phyloP scores from a whole-genome alignment of 2,329 filamentous ascomycete species.

The Colletotrichum brevisporum region DNA sequence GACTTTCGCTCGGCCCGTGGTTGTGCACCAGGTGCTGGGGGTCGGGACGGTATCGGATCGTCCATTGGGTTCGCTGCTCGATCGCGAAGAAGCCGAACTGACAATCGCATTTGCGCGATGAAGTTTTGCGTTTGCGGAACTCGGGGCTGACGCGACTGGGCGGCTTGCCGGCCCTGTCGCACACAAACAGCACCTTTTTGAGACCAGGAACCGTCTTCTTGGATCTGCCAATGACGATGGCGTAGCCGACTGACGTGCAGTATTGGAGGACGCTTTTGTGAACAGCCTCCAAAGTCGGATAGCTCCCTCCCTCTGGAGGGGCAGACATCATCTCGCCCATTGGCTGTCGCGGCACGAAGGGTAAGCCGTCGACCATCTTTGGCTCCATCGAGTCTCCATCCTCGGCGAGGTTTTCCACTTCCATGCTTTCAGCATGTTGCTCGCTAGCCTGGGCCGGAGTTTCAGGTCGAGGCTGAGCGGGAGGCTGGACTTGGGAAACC shows the following conservation, averaged over 20 bases:
- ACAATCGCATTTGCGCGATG: conserved; percentile 78
- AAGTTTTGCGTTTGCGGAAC: conserved; percentile 75
- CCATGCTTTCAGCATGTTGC: conserved; percentile 64
- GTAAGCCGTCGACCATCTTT: conserved; percentile 64
- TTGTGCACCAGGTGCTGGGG: conserved; percentile 72
- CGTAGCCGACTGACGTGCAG: conserved; percentile 77
- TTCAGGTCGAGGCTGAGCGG: conserved; percentile 52
- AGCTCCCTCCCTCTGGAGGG: conserved; percentile 75
- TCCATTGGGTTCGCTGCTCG: conserved; percentile 77
- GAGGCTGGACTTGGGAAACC: conserved; percentile 47
- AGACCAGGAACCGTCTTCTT: conserved; percentile 77
- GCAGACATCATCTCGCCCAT: conserved; percentile 74
- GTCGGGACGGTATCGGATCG: conserved; percentile 74
- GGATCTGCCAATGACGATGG: conserved; percentile 76
- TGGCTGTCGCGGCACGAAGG: conserved; percentile 67
- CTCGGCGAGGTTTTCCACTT: conserved; percentile 65
- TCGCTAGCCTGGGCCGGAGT: conserved; percentile 52
- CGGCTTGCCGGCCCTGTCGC: conserved; percentile 75
- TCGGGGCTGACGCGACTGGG: conserved; percentile 74
- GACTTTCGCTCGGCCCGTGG: conserved; percentile 76
- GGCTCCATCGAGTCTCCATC: conserved; percentile 61
- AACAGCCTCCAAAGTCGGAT: conserved; percentile 74
- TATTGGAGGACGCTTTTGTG: conserved; percentile 76
- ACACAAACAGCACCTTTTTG: conserved; percentile 78
- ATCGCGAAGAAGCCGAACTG: conserved; percentile 80